Percentiles rank a stretch among this genome's conserved stretches.
Conservation (phyloP, 495 filamentous ascomycete genomes). For the Hypoxylon crocopeplum region DNA sequence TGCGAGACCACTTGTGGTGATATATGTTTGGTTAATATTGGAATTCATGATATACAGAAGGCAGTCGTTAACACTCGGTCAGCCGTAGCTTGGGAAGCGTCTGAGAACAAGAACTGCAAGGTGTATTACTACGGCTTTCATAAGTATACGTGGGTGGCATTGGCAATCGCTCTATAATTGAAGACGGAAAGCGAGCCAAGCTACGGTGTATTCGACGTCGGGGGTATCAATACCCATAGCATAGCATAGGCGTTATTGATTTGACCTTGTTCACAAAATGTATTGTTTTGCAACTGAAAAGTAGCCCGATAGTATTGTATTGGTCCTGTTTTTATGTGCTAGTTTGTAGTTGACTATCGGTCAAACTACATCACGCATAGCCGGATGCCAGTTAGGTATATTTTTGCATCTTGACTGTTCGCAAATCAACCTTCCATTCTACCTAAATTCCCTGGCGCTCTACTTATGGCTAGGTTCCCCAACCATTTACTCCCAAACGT, state of each 20-base stretch:
- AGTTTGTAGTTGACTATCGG: neutral
- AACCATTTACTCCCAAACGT: slow-evolving; percentile 78
- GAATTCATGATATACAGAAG: neutral
- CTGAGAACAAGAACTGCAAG: neutral
- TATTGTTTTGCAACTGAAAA: slow-evolving; percentile 1
- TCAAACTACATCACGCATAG: neutral
- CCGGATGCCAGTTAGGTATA: neutral
- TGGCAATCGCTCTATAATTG: slow-evolving; percentile 1
- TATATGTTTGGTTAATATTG: too few relatives aligned
- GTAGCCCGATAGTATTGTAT: slow-evolving; percentile 7
- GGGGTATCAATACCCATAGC: slow-evolving; percentile 14
- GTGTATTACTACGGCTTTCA: too few relatives aligned
- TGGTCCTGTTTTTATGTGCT: neutral
- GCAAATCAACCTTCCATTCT: neutral
- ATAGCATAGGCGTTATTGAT: slow-evolving; percentile 36
- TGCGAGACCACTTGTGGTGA: too few relatives aligned
- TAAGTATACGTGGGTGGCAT: too few relatives aligned
- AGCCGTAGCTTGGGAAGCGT: too few relatives aligned
- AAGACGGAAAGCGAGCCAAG: neutral
- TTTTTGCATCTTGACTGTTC: slow-evolving; percentile 3
- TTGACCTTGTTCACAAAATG: slow-evolving; percentile 12
- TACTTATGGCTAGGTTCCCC: neutral
- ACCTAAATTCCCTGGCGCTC: neutral
- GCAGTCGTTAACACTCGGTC: too few relatives aligned
- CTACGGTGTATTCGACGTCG: slow-evolving; percentile 2